These are phyloP conservation scores for Cucumis variabilis DNA, from an alignment of 331 rosid genomes.

Conservation along the genomic window DNA sequence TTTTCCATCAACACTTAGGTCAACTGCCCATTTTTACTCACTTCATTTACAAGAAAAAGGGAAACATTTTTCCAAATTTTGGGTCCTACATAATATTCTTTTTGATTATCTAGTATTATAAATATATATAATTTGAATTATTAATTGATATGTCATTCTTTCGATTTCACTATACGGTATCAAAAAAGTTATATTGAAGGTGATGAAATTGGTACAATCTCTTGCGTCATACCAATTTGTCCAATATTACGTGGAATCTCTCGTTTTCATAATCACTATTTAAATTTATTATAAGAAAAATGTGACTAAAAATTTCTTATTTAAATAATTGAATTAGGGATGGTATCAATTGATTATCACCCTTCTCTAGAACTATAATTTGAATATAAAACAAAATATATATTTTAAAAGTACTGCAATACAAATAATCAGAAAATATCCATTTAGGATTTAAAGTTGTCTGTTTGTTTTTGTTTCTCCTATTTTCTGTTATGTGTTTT, in stretches of 20 bases:
- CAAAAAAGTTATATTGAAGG: neutral
- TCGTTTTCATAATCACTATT: neutral
- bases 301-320: neutral
- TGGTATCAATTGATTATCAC: neutral
- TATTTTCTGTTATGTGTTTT: too few relatives aligned
- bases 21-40: conserved; percentile 44
- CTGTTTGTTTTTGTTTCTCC: too few relatives aligned
- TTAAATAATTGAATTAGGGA: neutral
- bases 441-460: too few relatives aligned
- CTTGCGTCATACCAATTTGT: neutral
- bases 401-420: too few relatives aligned
- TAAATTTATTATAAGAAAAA: neutral
- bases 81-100: conserved; percentile 21
- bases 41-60: conserved; percentile 28
- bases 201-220: neutral
- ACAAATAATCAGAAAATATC: too few relatives aligned
- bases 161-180: neutral
- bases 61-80: neutral
- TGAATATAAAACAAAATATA: too few relatives aligned
- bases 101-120: neutral
- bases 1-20: conserved; percentile 24
- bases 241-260: neutral
- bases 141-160: neutral
- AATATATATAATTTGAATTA: neutral
- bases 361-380: too few relatives aligned